These are phyloP conservation scores for Trichopus zeylanicus DNA, from an alignment of 116 monocot species.

Conservation along the genomic window DNA sequence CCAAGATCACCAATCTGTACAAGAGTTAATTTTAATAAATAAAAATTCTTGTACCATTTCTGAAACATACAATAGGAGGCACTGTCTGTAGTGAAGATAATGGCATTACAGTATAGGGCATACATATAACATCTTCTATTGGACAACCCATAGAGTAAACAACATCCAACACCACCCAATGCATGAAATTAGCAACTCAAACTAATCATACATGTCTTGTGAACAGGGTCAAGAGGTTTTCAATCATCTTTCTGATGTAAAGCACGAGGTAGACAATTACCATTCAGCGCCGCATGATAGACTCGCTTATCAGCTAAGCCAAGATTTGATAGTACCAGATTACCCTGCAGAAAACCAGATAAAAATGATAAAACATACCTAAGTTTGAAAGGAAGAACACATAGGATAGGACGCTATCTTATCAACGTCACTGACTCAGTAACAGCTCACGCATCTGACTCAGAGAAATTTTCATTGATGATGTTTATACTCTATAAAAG, in stretches of 20 bases:
- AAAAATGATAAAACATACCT: no score
- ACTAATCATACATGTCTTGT: conserved; percentile 1
- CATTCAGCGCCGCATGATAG: conserved; percentile 87
- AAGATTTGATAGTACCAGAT: conserved; percentile 64
- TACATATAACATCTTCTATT: background rate
- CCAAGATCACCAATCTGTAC: background rate
- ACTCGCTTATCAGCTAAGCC: conserved; percentile 87
- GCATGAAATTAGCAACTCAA: background rate
- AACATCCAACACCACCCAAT: background rate
- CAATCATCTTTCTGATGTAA: conserved; percentile 94
- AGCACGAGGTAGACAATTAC: conserved; percentile 78
- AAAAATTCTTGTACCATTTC: background rate
- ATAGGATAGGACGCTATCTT: no score
- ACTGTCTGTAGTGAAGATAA: no score
- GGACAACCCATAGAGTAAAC: background rate
- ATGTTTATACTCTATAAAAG: no score
- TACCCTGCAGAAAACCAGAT: conserved; percentile 58
- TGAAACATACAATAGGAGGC: background rate
- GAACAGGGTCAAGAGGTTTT: conserved; percentile 19
- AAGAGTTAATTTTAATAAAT: background rate
- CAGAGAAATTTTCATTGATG: no score
- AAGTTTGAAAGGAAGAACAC: no score
- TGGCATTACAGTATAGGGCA: no score
- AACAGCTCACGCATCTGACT: no score
- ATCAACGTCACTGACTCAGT: no score